Conservation (phyloP, 2,329 filamentous ascomycete species). For the Alternaria novae-zelandiae region DNA sequence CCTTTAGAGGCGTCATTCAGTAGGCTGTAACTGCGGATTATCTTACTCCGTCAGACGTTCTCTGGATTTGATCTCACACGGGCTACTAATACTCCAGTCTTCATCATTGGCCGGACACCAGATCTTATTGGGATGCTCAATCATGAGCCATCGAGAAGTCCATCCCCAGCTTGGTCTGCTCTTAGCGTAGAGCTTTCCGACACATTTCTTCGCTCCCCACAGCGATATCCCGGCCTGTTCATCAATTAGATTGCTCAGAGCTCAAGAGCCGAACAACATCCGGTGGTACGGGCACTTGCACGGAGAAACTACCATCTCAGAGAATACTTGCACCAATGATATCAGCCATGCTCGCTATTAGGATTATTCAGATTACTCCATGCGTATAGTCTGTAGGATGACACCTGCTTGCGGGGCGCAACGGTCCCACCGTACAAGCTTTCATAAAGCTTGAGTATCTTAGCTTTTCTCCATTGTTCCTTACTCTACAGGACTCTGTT, state of each 20-base stretch:
- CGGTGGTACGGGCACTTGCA: neutral
- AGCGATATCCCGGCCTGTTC: neutral
- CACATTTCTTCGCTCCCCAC: neutral
- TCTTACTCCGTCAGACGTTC: neutral
- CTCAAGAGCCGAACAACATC: conserved; percentile 4
- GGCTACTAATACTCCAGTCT: neutral
- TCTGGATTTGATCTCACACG: neutral
- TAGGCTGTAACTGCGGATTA: neutral
- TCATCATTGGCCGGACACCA: neutral
- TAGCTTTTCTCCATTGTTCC: neutral
- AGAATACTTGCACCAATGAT: conserved; percentile 6
- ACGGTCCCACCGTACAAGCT: conserved; percentile 14
- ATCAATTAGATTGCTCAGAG: conserved; percentile 5
- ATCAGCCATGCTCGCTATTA: neutral
- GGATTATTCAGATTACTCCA: neutral
- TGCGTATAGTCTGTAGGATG: neutral
- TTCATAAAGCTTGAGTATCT: conserved; percentile 18
- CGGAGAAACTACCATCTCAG: neutral
- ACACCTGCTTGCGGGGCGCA: neutral
- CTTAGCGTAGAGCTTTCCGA: neutral
- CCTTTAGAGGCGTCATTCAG: neutral
- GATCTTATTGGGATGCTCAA: neutral
- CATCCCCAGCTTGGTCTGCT: neutral
- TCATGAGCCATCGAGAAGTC: neutral
- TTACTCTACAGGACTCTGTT: neutral